These are phyloP conservation scores for Starmera stellimalicola DNA, from an alignment of 1,139 yeast genomes.

Conservation along the genomic window DNA sequence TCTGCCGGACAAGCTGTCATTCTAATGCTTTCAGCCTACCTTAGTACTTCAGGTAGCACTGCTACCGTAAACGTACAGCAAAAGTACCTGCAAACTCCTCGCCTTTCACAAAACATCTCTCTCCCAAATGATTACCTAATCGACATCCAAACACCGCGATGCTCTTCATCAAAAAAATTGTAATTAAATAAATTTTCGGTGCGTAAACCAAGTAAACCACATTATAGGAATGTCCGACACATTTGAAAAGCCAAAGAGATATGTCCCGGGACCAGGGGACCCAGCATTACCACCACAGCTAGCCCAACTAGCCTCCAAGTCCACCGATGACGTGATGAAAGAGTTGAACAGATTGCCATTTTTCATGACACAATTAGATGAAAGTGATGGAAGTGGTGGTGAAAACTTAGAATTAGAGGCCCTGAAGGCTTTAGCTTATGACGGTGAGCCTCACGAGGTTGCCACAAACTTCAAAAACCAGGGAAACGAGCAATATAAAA, in stretches of 20 bases:
- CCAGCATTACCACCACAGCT: constrained; percentile 82
- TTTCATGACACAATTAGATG: constrained; percentile 86
- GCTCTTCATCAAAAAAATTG: constrained; percentile 6
- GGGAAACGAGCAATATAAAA: constrained; percentile 80
- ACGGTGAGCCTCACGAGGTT: constrained; percentile 89
- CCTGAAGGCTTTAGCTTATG: constrained; percentile 82
- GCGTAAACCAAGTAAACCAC: too few species aligned
- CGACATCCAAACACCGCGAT: too few species aligned
- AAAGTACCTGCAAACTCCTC: too few species aligned
- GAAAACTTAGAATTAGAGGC: constrained; percentile 77
- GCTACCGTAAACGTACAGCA: too few species aligned
- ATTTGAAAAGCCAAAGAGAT: constrained; percentile 32
- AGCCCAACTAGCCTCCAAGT: constrained; percentile 51
- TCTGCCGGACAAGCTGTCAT: too few species aligned
- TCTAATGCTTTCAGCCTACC: too few species aligned
- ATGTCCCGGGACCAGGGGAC: constrained; percentile 68
- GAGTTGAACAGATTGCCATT: constrained; percentile 84
- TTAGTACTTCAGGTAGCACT: too few species aligned
- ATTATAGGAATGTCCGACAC: constrained; percentile 4
- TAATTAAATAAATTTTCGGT: too few species aligned
- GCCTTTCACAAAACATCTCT: too few species aligned
- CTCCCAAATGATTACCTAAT: too few species aligned
- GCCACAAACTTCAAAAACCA: constrained; percentile 87
- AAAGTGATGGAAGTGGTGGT: constrained; percentile 69
- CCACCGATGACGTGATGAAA: constrained; percentile 67